phyloP scores from a whole-genome alignment of 2,329 filamentous ascomycete genomes.

The Samsoniella hepiali region DNA sequence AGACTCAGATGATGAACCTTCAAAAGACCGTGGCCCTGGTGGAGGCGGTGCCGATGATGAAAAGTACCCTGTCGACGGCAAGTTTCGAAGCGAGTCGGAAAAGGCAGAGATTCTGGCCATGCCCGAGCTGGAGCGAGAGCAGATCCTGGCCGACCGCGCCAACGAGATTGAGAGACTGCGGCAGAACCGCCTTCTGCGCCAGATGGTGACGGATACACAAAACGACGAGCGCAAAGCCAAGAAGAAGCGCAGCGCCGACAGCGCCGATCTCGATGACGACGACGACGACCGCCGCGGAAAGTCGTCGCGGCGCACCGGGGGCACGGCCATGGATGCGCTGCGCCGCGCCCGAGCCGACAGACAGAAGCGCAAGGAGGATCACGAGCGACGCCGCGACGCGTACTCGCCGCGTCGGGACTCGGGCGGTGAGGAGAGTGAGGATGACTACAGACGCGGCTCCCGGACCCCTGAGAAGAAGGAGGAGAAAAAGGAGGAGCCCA shows the following conservation, averaged over 20 bases:
- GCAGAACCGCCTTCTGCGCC: constrained; percentile 78
- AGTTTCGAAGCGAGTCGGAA: constrained; percentile 71
- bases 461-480: constrained; percentile 57
- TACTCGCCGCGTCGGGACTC: constrained; percentile 35
- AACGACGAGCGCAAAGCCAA: constrained; percentile 56
- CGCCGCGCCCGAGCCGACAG: constrained; percentile 62
- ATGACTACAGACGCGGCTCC: constrained; percentile 63
- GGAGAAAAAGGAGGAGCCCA: constrained; percentile 58
- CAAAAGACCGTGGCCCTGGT: constrained; percentile 39
- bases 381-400: constrained; percentile 58
- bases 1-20: constrained; percentile 58
- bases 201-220: constrained; percentile 66
- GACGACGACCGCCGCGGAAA: constrained; percentile 49
- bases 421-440: constrained; percentile 69
- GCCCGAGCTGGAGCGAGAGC: constrained; percentile 87
- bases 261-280: constrained; percentile 75
- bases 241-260: constrained; percentile 75
- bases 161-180: constrained; percentile 77
- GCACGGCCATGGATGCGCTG: constrained; percentile 68
- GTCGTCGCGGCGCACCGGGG: constrained; percentile 62
- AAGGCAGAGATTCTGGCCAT: constrained; percentile 78
- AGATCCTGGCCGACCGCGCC: constrained; percentile 82
- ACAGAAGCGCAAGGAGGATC: constrained; percentile 48
- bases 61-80: constrained; percentile 82
- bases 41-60: constrained; percentile 53